phyloP scores from a whole-genome alignment of 345 rosid genomes.

The Gossypium raimondii region DNA sequence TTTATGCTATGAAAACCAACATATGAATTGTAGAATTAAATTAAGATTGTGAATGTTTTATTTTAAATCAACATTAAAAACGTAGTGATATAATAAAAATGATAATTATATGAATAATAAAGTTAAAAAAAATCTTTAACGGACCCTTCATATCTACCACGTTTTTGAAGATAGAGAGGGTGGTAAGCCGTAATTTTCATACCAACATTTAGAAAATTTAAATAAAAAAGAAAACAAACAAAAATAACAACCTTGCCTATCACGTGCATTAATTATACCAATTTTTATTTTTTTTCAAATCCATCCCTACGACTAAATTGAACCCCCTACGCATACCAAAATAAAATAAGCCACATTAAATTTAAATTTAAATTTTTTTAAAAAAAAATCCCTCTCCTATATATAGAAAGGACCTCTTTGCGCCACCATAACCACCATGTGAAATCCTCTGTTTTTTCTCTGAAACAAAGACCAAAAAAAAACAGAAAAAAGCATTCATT shows the following conservation, averaged over 20 bases:
- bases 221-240: not conserved
- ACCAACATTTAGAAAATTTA: conserved; percentile 7
- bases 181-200: not conserved
- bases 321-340: not conserved
- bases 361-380: no score
- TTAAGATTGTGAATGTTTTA: no score
- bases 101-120: no score
- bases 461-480: not conserved
- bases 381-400: not conserved
- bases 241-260: conserved; percentile 23
- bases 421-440: conserved; percentile 17
- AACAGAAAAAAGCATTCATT: not conserved
- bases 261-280: conserved; percentile 51
- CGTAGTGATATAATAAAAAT: no score
- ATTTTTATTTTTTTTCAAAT: not conserved
- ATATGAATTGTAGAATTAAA: no score
- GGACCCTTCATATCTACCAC: conserved; percentile 11
- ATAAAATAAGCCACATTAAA: not conserved
- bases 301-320: not conserved
- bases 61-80: no score
- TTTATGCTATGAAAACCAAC: no score
- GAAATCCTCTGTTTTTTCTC: conserved; percentile 13
- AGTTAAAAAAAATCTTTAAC: not conserved
- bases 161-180: conserved; percentile 8
- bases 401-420: conserved; percentile 12